Base-by-base conservation (phyloP, 2,329 filamentous ascomycete species). In the Neobulgaria alba region DNA sequence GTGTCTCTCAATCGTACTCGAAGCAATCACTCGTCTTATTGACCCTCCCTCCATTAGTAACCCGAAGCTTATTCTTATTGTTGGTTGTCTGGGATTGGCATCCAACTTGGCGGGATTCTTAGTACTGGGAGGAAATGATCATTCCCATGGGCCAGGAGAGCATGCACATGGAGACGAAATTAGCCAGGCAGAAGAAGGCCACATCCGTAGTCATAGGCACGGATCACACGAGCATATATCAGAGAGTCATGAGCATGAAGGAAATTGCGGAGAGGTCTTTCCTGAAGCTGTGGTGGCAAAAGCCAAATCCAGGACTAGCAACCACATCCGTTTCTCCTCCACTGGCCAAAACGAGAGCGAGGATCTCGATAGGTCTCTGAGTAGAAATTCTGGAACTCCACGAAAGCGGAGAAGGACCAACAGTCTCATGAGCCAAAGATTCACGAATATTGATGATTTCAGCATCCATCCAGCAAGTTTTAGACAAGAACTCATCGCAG, bases 1-100 rank as follows among this genome's bases (percentile, higher is more conserved):
- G 7, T 98, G 92, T 66, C 72, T 98, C 42, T 93, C 90, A 37
- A 98, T 98, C 63, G 85, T 96, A 57, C 79, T 98, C 55, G 92
- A 98, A 64, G 92, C 92, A 12, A 75, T 95, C 46, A 87, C 89
- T 56, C 83, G 92, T 57, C 84, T 98, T 53, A 74, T 96, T 58
- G 87, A 96, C 56, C 88, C 89, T 5, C 89, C 90, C 56, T 79
- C 85, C 59, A 89, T 98, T 57, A 71, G 71, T 37, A 86, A 94
- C 56, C 89, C 92, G 1, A 75, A 82, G 54, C 72, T 98, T 29
- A 88, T 98, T 51, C 77, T 95, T 44, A 81, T 92, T 48, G 92
- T 98, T 38, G 92, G 92, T 30, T 88, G 75, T 47, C 73, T 86
- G 43, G 92, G 92, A 38, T 74, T 98, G 10, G 71, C 79, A 5